Evolutionary conservation across 768 basidiomycete genomes (phyloP).

Genomic region (Tricholoma flavovirens): DNA sequence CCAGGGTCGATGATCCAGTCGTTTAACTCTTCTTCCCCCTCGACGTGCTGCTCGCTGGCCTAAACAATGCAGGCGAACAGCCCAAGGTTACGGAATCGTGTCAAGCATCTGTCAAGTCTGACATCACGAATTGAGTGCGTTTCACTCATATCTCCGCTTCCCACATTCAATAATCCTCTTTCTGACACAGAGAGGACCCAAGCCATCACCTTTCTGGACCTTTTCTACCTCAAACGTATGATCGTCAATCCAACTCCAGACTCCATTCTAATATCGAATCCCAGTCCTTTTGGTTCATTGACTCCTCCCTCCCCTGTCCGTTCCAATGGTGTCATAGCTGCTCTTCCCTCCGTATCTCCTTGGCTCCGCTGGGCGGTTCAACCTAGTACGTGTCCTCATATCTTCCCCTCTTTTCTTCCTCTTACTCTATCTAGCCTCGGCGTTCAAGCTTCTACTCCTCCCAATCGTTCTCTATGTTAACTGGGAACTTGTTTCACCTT

Average conservation of each 20-base stretch:
- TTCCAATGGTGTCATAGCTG: conserved; percentile 5
- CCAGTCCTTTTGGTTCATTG: conserved; percentile 34
- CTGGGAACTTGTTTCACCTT: conserved; percentile 50
- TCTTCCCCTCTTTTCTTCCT: neutral
- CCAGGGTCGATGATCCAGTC: no score
- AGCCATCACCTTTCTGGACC: conserved; percentile 58
- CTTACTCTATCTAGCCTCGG: conserved; percentile 36
- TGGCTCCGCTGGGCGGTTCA: conserved; percentile 70
- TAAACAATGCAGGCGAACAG: neutral
- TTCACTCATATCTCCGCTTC: neutral
- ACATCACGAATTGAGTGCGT: conserved; percentile 26
- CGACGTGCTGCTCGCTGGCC: no score
- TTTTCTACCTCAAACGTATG: conserved; percentile 61
- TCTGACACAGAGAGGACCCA: conserved; percentile 40
- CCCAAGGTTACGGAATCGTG: conserved; percentile 2
- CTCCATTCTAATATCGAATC: conserved; percentile 9
- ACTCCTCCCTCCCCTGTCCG: conserved; percentile 34
- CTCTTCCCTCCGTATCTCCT: conserved; percentile 21
- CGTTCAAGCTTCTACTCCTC: conserved; percentile 60
- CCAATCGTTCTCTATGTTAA: conserved; percentile 58
- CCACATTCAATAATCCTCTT: conserved; percentile 1
- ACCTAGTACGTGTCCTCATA: conserved; percentile 45
- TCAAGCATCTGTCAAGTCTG: conserved; percentile 6
- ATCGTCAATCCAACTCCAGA: conserved; percentile 3
- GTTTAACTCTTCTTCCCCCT: no score